Percentiles rank a stretch among this genome's conserved stretches.
Conservation (phyloP, 257 asterid genomes). For the Solanum commersonii region DNA sequence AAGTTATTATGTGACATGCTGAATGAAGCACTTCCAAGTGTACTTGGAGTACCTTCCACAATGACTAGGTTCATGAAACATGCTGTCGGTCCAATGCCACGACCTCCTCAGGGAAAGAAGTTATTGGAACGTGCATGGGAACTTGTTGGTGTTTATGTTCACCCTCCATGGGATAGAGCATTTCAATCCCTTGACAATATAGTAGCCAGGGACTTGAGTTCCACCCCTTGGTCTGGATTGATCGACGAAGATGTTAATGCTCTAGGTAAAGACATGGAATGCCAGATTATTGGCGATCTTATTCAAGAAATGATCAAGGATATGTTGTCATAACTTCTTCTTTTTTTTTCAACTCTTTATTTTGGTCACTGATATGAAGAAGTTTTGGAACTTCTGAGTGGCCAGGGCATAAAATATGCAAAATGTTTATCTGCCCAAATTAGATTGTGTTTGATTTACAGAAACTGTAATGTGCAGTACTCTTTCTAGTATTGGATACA, state of each 20-base stretch:
- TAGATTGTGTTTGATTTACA: not conserved
- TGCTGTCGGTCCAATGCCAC: slow-evolving; percentile 23
- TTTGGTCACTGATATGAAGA: not conserved
- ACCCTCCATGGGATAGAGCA: slow-evolving; percentile 47
- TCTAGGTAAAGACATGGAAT: slow-evolving; percentile 57
- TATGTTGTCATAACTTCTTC: not conserved
- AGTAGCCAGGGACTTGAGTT: slow-evolving; percentile 55
- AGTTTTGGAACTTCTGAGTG: not conserved
- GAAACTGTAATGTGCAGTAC: not conserved
- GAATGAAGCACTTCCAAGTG: slow-evolving; percentile 67
- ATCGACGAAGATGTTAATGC: slow-evolving; percentile 52
- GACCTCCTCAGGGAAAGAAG: slow-evolving; percentile 60
- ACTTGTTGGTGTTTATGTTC: slow-evolving; percentile 20
- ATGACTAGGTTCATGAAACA: slow-evolving; percentile 41
- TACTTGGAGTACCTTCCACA: slow-evolving; percentile 41
- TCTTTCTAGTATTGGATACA: not conserved
- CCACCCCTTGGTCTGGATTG: slow-evolving; percentile 46
- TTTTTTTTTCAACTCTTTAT: not conserved
- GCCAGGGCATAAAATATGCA: not conserved
- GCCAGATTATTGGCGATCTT: slow-evolving; percentile 45
- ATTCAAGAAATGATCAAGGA: slow-evolving; percentile 55
- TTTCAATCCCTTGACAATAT: slow-evolving; percentile 41
- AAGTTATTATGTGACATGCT: slow-evolving; percentile 56
- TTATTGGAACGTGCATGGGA: slow-evolving; percentile 56
- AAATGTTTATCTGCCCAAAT: not conserved